phyloP scores from a whole-genome alignment of 2,329 filamentous ascomycete species.

The Fusarium sp. region DNA sequence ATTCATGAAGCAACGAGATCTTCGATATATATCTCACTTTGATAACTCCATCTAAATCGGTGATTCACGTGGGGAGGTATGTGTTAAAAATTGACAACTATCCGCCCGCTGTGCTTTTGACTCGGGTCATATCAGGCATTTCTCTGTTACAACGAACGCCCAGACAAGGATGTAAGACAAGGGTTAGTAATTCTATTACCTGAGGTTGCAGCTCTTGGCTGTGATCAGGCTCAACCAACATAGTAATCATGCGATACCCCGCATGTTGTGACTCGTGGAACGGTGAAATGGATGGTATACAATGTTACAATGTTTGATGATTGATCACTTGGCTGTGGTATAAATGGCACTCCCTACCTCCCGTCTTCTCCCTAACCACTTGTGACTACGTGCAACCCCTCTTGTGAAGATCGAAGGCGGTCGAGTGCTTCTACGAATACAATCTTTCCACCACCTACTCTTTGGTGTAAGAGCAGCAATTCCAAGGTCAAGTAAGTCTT shows the following conservation, averaged over 20 bases:
- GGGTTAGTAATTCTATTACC: conserved; percentile 40
- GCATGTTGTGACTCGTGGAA: conserved; percentile 29
- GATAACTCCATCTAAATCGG: background rate
- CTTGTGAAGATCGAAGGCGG: background rate
- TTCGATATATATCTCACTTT: background rate
- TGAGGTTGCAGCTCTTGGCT: conserved; percentile 45
- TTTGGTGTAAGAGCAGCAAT: background rate
- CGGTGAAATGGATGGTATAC: conserved; percentile 1
- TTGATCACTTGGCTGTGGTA: conserved; percentile 15
- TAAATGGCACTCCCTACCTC: conserved; percentile 26
- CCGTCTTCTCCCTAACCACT: background rate
- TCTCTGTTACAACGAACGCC: background rate
- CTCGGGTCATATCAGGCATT: conserved; percentile 19
- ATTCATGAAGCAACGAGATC: conserved; percentile 37
- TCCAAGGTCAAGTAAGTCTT: conserved; percentile 16
- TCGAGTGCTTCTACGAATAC: background rate
- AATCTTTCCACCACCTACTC: background rate
- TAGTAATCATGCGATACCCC: conserved; percentile 42
- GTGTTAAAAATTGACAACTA: background rate
- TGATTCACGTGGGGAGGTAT: conserved; percentile 3
- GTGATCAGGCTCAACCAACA: conserved; percentile 15
- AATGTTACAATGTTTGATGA: conserved; percentile 6
- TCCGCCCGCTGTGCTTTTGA: background rate
- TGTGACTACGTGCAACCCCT: background rate
- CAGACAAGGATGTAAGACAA: conserved; percentile 31